Evolutionary conservation across 257 asterid genomes (phyloP).

Genomic region (Plantago ovata): DNA sequence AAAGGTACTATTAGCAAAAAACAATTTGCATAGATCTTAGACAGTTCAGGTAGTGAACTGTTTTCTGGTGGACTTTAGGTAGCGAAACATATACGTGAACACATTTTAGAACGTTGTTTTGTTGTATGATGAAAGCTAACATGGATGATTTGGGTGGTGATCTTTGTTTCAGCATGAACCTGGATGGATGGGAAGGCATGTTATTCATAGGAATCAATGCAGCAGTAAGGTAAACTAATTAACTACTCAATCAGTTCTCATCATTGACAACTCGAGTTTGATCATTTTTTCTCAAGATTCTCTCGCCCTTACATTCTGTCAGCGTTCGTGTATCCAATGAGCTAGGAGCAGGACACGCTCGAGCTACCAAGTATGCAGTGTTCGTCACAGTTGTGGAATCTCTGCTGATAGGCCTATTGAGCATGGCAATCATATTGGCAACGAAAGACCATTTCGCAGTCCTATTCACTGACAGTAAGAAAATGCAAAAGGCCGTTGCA

Average conservation of each 20-base stretch:
- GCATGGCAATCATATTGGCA: conserved; percentile 60
- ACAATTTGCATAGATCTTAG: too few species aligned
- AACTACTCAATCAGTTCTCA: background rate
- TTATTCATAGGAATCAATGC: conserved; percentile 91
- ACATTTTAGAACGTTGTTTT: too few species aligned
- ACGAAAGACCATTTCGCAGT: conserved; percentile 65
- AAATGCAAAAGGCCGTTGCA: conserved; percentile 83
- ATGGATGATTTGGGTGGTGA: background rate
- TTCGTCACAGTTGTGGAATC: conserved; percentile 63
- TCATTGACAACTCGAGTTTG: background rate
- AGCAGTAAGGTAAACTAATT: conserved; percentile 64
- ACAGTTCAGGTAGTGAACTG: too few species aligned
- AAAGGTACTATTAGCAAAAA: too few species aligned
- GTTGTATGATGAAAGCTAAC: too few species aligned
- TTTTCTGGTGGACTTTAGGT: too few species aligned
- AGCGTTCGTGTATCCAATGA: conserved; percentile 89
- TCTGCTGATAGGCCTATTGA: conserved; percentile 55
- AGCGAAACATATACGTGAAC: too few species aligned
- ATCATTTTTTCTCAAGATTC: background rate
- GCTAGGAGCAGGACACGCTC: conserved; percentile 86
- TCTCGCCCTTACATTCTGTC: background rate
- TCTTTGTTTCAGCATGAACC: conserved; percentile 69
- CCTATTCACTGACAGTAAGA: conserved; percentile 57
- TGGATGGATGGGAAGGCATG: conserved; percentile 99
- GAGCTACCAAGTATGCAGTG: conserved; percentile 84